Evolutionary conservation across 2,329 filamentous ascomycete species (phyloP), one percentile per base, ranked within the genome.

Genomic region (Fusarium sp.): DNA sequence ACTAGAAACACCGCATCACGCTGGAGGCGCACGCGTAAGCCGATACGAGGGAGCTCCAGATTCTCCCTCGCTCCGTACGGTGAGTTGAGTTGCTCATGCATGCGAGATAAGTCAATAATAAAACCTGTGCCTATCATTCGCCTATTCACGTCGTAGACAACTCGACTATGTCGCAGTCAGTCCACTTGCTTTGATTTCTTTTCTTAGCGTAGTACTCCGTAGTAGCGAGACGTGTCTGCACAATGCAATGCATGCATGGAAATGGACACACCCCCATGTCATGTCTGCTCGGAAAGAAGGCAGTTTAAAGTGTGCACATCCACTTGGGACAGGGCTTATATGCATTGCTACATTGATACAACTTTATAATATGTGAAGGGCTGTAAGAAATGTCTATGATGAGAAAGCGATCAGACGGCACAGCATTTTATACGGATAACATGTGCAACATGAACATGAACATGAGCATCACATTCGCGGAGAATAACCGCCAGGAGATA

Each of bases 1-100:
- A 33, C 33, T 29, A 35, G 47, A 26, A 56, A 64, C 50, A 39
- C 35, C 50, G 50, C 59, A 64, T 50, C 54, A 28, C 23, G 31
- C 37, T 56, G 26, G n/a, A 37, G 37, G 35, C 23, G 63, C 66
- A 74, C 71, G 63, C 71, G 71, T 73, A 69, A 74, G 58, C 71
- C 61, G 66, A 69, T 65, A 70, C 71, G 68, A 74, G 71, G 37
- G 38, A 50, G 23, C 46, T 47, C 46, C 37, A 59, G 20, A n/a
- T 39, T 64, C 50, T 57, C n/a, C n/a, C n/a, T n/a, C n/a, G n/a
- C n/a, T n/a, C 26, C 23, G 23, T 57, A 43, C 35, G 35, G 42
- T 20, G 37, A 38, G 24, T 16, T 20, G 37, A 38, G 24, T 16
- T 24, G 20, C 31, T 24, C 57, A 18, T 61, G 38, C 58, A 43